These are phyloP conservation scores for Paracorniculantispora psalliotae DNA, from an alignment of 2,329 filamentous ascomycete species.

Conservation along the genomic window DNA sequence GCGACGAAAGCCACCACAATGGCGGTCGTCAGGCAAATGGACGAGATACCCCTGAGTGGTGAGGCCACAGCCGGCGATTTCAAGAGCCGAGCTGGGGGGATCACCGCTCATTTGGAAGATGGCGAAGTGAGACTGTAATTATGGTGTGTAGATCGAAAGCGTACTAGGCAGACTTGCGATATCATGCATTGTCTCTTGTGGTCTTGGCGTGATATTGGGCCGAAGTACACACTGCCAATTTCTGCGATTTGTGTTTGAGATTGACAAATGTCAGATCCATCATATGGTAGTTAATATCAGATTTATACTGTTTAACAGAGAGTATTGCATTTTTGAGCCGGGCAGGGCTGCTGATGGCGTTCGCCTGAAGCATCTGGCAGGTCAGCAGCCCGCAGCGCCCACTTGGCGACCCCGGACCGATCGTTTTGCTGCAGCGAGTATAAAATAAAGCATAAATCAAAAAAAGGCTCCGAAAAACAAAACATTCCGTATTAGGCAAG, in stretches of 20 bases:
- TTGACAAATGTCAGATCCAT: too few relatives aligned
- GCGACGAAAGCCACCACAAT: slow-evolving; percentile 10
- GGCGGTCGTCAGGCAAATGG: background rate
- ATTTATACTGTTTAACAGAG: too few relatives aligned
- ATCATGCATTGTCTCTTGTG: background rate
- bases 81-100: background rate
- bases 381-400: background rate
- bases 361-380: background rate
- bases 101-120: background rate
- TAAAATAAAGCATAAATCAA: slow-evolving; percentile 7
- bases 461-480: too few relatives aligned
- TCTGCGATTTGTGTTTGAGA: too few relatives aligned
- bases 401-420: background rate
- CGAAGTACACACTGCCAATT: background rate
- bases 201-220: background rate
- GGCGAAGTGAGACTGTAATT: slow-evolving; percentile 4
- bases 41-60: background rate
- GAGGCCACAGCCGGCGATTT: background rate
- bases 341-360: background rate
- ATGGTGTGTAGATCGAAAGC: background rate
- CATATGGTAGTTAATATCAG: too few relatives aligned
- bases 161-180: background rate
- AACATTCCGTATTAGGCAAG: background rate
- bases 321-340: background rate
- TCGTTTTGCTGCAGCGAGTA: background rate